Base-by-base conservation (phyloP, 169 alveolate species). In the Condylostoma magnum region DNA sequence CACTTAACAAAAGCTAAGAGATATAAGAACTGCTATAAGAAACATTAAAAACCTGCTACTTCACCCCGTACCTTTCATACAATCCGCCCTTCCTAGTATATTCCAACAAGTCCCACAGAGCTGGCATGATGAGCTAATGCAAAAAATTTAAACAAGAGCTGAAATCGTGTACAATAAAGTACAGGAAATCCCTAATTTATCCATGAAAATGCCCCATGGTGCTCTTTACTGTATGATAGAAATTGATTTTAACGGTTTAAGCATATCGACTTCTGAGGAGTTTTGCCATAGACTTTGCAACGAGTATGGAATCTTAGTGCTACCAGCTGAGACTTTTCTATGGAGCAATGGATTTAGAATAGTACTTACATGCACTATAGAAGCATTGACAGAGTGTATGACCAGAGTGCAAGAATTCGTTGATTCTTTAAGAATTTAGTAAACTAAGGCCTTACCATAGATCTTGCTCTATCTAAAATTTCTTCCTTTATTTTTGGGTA, bases 401-500 rank as follows among this genome's bases (percentile, higher is more conserved):
- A 37, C 31, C 37, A 18, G 69, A 6, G 18, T 57, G 8, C 31
- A 10, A 36, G 25, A 28, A 28, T 57, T 57, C 18, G 51, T 33
- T 12, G 18, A 33, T n/a, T n/a, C n/a, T n/a, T n/a, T n/a, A n/a
- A n/a, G n/a, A 41, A 41, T 10, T 41, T 50, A 50, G 6, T 6
- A 66, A 66, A 20, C 31, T 47, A 66, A 66, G 63, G 31, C 36
- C 60, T 71, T 55, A 73, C 57, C 28, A 63, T 43, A 46, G 53
- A 51, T 46, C 85, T 74, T 41, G 94, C 93, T 77, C 87, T 86
- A 47, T 77, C 80, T 28, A 90, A 53, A 53, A 84, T 73, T 79
- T 91, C 95, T 76, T 84, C 55, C 67, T 91, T 77, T 43, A 93
- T 82, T 69, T 81, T 89, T 22, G 96, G 95, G 72, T 91, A 94